These are phyloP conservation scores for Cutaneotrichosporon dermatis DNA, from an alignment of 1,284 basidiomycete genomes.

Conservation along the genomic window DNA sequence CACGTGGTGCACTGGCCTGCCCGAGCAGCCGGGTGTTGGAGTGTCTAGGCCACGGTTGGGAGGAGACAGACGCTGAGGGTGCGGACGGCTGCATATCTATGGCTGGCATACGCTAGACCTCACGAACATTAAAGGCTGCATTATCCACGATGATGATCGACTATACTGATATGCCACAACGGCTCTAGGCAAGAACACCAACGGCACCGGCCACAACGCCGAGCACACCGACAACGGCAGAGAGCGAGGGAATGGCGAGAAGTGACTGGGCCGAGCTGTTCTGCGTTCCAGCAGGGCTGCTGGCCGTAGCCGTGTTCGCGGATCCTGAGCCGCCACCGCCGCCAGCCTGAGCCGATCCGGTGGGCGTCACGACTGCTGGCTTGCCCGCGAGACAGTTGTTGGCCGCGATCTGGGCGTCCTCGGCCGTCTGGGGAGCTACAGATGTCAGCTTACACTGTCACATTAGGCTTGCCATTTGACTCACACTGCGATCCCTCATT, in stretches of 20 bases:
- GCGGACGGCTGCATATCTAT: too few species aligned
- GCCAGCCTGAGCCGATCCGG: slow-evolving; percentile 5
- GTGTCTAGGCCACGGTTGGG: too few species aligned
- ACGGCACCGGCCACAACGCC: slow-evolving; percentile 4
- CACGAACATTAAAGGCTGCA: too few species aligned
- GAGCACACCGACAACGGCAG: not conserved
- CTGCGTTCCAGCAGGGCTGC: not conserved
- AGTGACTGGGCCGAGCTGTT: not conserved
- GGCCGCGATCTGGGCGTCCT: slow-evolving; percentile 7
- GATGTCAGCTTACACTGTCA: not conserved
- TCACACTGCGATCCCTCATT: slow-evolving; percentile 47
- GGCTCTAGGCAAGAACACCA: not conserved
- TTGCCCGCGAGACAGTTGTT: slow-evolving; percentile 10
- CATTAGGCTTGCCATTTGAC: not conserved
- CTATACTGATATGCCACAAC: not conserved
- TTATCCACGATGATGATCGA: too few species aligned
- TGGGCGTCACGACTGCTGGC: slow-evolving; percentile 8
- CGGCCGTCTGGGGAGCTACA: not conserved
- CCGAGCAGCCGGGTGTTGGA: too few species aligned
- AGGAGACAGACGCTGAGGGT: too few species aligned
- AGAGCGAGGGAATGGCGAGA: not conserved
- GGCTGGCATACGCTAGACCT: too few species aligned
- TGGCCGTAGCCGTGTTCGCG: not conserved
- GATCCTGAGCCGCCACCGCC: not conserved
- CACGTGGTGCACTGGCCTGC: too few species aligned